Evolutionary conservation across 2,329 filamentous ascomycete species (phyloP), one percentile per base, ranked within the genome.

Genomic region (Neofusicoccum umdonicola): DNA sequence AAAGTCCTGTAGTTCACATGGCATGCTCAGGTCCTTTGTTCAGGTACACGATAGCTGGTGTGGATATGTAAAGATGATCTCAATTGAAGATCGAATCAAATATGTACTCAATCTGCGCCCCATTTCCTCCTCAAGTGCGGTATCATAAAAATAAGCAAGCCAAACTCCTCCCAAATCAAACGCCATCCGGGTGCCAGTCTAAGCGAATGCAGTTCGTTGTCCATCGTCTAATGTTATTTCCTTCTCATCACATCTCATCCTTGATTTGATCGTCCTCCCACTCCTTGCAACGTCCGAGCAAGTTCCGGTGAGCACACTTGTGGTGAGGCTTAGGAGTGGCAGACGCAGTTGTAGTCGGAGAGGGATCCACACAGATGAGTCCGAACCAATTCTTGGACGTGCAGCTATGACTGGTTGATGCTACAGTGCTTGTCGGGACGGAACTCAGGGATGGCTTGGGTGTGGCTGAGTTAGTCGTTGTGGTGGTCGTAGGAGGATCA

Each of bases 401-500:
- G 5, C 69, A 66, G 15, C 69, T 66, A 8, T 56, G 27, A 2
- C 73, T 71, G 4, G 74, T 71, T 1, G 73, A 54, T 2, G 60
- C 48, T 44, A 15, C 47, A 6, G 60, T 45, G 35, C 39, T 63
- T 15, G 60, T 45, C 17, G 50, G 39, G 1, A 60, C 42, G 13
- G 56, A 48, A 9, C 11, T 60, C 13, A 76, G 73, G 31, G 72
- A 73, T n/a, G 72, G 74, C 19, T 71, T 71, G 4, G 71, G 69
- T 0, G 74, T 74, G 2, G 71, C 71, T 3, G 74, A 70, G 12
- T 72, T 71, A 4, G 74, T 73, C 2, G 72, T 73, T 4, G 73
- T 75, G 5, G 78, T 78, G 1, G 79, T 80, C 0, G 79, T 80
- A 1, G 76, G 80, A 45, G 81, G 78, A 66, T 86, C 84, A 3